Evolutionary conservation across 495 filamentous ascomycete genomes (phyloP).

Genomic region (Friedmanniomyces endolithicus): DNA sequence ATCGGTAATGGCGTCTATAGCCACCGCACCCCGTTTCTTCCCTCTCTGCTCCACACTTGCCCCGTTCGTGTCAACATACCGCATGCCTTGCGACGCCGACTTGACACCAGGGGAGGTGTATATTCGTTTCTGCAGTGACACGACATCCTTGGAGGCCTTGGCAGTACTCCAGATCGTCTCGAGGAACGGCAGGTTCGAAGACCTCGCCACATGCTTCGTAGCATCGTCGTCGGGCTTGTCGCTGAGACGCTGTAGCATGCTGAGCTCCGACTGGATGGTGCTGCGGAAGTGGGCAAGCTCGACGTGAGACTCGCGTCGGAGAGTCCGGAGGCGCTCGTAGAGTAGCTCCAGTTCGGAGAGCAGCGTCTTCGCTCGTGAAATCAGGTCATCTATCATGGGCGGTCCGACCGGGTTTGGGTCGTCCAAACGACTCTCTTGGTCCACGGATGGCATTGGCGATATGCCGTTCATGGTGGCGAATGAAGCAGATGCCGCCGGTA

Average conservation of each 20-base stretch:
- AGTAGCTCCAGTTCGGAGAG: slow-evolving; percentile 23
- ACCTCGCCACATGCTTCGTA: slow-evolving; percentile 19
- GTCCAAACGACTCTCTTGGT: background rate
- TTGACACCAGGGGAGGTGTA: slow-evolving; percentile 5
- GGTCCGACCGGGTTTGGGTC: background rate
- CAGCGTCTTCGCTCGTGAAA: slow-evolving; percentile 19
- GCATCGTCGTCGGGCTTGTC: slow-evolving; percentile 16
- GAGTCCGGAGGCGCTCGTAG: slow-evolving; percentile 13
- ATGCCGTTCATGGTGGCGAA: background rate
- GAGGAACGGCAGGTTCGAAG: slow-evolving; percentile 29
- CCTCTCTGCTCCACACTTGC: background rate
- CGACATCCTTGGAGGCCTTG: slow-evolving; percentile 25
- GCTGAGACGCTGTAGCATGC: slow-evolving; percentile 19
- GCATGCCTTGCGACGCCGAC: slow-evolving; percentile 8
- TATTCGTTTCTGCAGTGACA: slow-evolving; percentile 22
- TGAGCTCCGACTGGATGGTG: slow-evolving; percentile 25
- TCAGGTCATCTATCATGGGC: slow-evolving; percentile 15
- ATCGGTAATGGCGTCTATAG: slow-evolving; percentile 27
- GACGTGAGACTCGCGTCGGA: slow-evolving; percentile 18
- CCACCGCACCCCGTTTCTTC: slow-evolving; percentile 11
- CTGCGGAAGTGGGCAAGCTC: slow-evolving; percentile 22
- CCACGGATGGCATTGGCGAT: background rate
- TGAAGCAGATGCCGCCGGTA: too few species aligned
- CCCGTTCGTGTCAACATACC: background rate
- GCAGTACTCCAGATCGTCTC: slow-evolving; percentile 29